Base-by-base conservation (phyloP, 202 grass and related monocot genomes). In the Schoenoplectus triqueter region DNA sequence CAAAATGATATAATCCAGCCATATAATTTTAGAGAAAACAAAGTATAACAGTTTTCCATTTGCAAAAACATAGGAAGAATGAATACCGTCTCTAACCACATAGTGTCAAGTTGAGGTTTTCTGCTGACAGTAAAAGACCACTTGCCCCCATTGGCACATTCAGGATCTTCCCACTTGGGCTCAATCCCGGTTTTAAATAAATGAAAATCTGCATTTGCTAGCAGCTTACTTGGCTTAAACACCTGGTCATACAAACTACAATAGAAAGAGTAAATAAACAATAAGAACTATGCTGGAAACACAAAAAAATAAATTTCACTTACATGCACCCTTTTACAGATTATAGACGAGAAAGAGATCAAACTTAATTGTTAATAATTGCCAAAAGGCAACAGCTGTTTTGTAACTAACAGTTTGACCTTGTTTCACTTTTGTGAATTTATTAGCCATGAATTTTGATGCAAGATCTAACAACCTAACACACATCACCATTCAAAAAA, bases 141-240 rank as follows among this genome's bases (percentile, higher is more conserved):
- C 72, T 99, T 99, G 46, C 96, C 96, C 10, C 96, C 96, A 89
- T 96, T 95, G 70, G 96, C 93, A 50, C 96, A 99, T 86, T 99
- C 93, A 52, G 96, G 93, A 84, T 99, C 96, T 87, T 99, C 96
- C 97, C 97, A 99, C 83, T 94, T 99, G 66, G 96, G 96, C 71
- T 99, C 96, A 10, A 96, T 88, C 64, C 93, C 93, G 50, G 91
- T 85, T 88, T 95, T 99, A 73, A 96, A 99, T 75, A 92, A 86
- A 82, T 99, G 96, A 62, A 99, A 99, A 85, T 99, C 96, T 64
- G 87, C 93, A 92, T 87, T 99, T 46, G 64, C 93, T 19, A 7
- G 4, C 86, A 99, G 85, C 70, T 99, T 95, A 79, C 91, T 99
- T 62, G 96, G 96, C 52, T 83, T 87, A 86, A 95, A 99, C 88